Conservation (phyloP, 2,329 filamentous ascomycete species). For the Fusarium beomiforme region DNA sequence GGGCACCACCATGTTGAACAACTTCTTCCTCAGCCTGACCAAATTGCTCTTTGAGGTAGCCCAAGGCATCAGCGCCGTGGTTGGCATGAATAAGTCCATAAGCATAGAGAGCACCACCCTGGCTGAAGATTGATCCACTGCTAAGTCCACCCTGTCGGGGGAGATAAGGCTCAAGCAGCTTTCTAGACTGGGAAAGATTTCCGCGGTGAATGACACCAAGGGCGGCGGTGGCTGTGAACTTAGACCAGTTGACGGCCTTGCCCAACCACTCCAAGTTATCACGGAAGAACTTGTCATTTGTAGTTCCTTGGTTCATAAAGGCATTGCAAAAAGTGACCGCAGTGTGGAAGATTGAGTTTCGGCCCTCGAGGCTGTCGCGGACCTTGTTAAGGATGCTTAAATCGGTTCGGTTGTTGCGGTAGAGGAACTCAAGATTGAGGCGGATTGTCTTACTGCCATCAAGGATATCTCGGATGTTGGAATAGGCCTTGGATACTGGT, state of each 20-base stretch:
- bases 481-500: slow-evolving; percentile 65
- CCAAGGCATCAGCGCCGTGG: slow-evolving; percentile 89
- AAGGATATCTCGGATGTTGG: slow-evolving; percentile 74
- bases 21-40: slow-evolving; percentile 85
- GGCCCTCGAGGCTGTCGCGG: slow-evolving; percentile 91
- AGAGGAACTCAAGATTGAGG: slow-evolving; percentile 95
- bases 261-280: slow-evolving; percentile 98
- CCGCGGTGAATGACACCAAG: slow-evolving; percentile 96
- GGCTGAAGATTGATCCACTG: slow-evolving; percentile 90
- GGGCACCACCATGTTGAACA: slow-evolving; percentile 94
- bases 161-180: slow-evolving; percentile 93
- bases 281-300: slow-evolving; percentile 97
- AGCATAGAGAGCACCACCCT: slow-evolving; percentile 94
- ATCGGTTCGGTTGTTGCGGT: slow-evolving; percentile 94
- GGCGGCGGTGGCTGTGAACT: slow-evolving; percentile 96
- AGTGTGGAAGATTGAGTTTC: slow-evolving; percentile 98
- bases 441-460: slow-evolving; percentile 94
- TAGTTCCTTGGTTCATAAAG: slow-evolving; percentile 99
- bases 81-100: slow-evolving; percentile 98
- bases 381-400: slow-evolving; percentile 94
- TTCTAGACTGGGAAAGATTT: slow-evolving; percentile 91
- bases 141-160: slow-evolving; percentile 79
- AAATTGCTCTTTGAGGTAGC: slow-evolving; percentile 82
- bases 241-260: slow-evolving; percentile 99
- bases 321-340: slow-evolving; percentile 97